These are phyloP conservation scores for Tricholomella constricta DNA, from an alignment of 768 basidiomycete genomes.

Conservation along the genomic window DNA sequence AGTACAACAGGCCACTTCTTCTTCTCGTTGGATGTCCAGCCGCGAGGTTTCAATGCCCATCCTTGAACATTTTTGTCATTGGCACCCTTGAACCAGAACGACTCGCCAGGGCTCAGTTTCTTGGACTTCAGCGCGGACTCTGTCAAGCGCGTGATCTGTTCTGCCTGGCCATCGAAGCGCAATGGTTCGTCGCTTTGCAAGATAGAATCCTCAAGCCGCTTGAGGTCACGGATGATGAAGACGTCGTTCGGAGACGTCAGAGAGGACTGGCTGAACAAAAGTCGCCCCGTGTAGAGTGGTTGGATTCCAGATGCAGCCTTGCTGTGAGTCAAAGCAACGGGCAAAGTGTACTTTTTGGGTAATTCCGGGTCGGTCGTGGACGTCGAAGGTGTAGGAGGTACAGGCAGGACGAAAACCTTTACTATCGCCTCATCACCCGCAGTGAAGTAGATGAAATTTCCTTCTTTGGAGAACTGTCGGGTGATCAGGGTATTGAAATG, in stretches of 20 bases:
- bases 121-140: conserved; percentile 57
- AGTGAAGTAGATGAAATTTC: conserved; percentile 66
- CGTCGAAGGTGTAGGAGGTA: conserved; percentile 60
- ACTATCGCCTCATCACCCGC: conserved; percentile 78
- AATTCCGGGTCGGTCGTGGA: conserved; percentile 57
- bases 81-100: conserved; percentile 91
- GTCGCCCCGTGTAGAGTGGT: conserved; percentile 55
- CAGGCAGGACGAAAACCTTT: conserved; percentile 70
- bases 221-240: conserved; percentile 58
- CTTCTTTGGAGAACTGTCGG: conserved; percentile 73
- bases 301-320: conserved; percentile 66
- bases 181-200: conserved; percentile 28
- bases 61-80: conserved; percentile 77
- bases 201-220: conserved; percentile 44
- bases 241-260: conserved; percentile 81
- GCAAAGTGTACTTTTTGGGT: conserved; percentile 47
- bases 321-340: conserved; percentile 58
- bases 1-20: conserved; percentile 81
- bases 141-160: conserved; percentile 69
- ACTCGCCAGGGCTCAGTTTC: conserved; percentile 62
- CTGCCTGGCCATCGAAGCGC: conserved; percentile 37
- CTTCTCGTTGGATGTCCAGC: conserved; percentile 63
- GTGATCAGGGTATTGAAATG: conserved; percentile 1
- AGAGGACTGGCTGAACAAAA: conserved; percentile 75
- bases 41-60: conserved; percentile 80